Base-by-base conservation (phyloP, 306 rosid species). In the Cucurbita ficifolia region DNA sequence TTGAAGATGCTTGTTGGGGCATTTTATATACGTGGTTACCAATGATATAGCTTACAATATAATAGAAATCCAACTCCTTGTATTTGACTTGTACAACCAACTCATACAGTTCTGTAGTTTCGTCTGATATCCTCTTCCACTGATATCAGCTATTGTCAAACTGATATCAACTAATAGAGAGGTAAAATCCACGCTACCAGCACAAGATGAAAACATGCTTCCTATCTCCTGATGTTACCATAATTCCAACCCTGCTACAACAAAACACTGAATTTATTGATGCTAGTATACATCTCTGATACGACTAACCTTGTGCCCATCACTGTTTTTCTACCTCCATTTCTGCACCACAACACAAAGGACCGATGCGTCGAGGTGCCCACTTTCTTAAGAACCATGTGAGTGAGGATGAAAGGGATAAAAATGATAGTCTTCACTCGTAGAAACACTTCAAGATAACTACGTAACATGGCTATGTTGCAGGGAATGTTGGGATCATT, bases 121-220 rank as follows among this genome's bases (percentile, higher is more conserved):
- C 6, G 16, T 17, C 17, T 64, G 50, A 40, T 63, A 24, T 24
- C 29, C 29, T 24, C 29, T 24, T 24, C 29, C 1, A 3, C 29
- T 24, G 29, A 24, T 29, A 29, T 29, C 29, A 17, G 5, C 22
- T 17, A 10, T 70, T 48, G 29, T 29, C 22, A 70, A 50, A 49
- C 39, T 70, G 29, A 50, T 2, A 29, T 50, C 19, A 42, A 46
- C 56, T 22, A 68, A 11, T 24, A 46, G 54, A 67, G 75, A 70
- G 38, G 46, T 70, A 39, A 79, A 75, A 29, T 3, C 92, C 46
- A 90, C 84, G 72, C 98, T 90, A 33, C 98, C 98, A 78, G 97
- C 97, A 54, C 86, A 81, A 76, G 42, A 21, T 68, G n/a, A 56
- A 53, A 56, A 56, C 68, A 38, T n/a, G 40, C 17, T n/a, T n/a